Conservation (phyloP, 805 yeast species). For the Wilhelminamyces savonicus region DNA sequence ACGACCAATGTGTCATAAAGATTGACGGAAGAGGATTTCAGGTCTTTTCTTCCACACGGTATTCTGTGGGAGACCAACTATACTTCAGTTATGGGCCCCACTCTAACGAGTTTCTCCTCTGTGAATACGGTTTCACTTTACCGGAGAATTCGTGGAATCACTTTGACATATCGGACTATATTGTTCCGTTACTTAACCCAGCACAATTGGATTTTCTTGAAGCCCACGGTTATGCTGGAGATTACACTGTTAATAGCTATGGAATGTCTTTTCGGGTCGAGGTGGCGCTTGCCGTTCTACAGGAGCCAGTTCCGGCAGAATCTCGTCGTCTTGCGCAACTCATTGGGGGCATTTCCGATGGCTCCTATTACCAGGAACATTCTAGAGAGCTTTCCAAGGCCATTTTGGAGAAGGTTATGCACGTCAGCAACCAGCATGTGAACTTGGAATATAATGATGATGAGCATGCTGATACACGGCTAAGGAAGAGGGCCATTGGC, state of each 20-base stretch:
- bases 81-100: conserved; percentile 84
- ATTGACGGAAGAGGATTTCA: conserved; percentile 45
- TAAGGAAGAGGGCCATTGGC: conserved; percentile 14
- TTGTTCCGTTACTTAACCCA: conserved; percentile 29
- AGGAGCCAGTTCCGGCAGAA: conserved; percentile 20
- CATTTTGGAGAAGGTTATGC: conserved; percentile 24
- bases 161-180: conserved; percentile 50
- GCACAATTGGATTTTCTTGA: conserved; percentile 42
- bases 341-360: conserved; percentile 45
- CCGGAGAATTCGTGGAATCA: conserved; percentile 59
- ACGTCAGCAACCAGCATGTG: conserved; percentile 14
- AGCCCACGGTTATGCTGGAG: conserved; percentile 57
- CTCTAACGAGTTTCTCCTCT: conserved; percentile 70
- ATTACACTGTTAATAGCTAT: conserved; percentile 54
- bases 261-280: conserved; percentile 66
- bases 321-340: conserved; percentile 31
- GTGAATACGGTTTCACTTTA: conserved; percentile 82
- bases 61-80: conserved; percentile 48
- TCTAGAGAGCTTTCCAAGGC: conserved; percentile 22
- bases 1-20: conserved; percentile 47
- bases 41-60: conserved; percentile 30
- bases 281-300: conserved; percentile 62
- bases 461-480: conserved; percentile 7
- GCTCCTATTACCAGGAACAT: conserved; percentile 27
- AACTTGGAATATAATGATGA: conserved; percentile 12